These are phyloP conservation scores for Agaricus subrufescens DNA, from an alignment of 768 basidiomycete genomes.

Conservation along the genomic window DNA sequence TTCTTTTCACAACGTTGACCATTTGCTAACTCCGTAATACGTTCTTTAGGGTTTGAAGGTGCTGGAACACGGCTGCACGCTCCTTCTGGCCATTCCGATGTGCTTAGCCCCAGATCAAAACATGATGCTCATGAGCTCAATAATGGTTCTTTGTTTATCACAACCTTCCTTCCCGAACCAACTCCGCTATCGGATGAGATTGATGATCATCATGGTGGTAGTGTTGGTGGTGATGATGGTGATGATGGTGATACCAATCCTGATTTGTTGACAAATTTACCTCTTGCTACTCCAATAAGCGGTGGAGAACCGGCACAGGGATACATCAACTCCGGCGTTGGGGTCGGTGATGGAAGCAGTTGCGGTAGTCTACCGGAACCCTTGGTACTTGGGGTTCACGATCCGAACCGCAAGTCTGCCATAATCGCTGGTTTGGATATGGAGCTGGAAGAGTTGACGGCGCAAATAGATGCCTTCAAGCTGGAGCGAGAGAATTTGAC, in stretches of 20 bases:
- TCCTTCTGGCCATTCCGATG: conserved; percentile 1
- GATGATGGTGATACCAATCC: background rate
- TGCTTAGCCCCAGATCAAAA: background rate
- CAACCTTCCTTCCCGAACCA: background rate
- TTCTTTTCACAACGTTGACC: background rate
- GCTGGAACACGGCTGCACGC: background rate
- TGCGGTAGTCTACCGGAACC: background rate
- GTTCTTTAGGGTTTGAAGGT: background rate
- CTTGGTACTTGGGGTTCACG: background rate
- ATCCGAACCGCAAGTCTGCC: background rate
- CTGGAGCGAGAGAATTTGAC: conserved; percentile 25
- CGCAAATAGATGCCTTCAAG: conserved; percentile 31
- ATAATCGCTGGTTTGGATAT: conserved; percentile 22
- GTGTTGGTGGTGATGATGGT: background rate
- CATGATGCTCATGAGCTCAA: background rate
- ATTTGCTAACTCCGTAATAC: background rate
- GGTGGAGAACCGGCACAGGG: background rate
- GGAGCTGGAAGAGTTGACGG: conserved; percentile 29
- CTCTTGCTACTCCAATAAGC: background rate
- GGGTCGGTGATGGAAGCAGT: background rate
- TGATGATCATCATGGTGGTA: conserved; percentile 6
- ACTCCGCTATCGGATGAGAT: conserved; percentile 2
- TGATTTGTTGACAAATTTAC: background rate
- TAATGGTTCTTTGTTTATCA: background rate
- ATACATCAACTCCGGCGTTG: background rate